Percentiles rank a stretch among this genome's conserved stretches.
phyloP scores from a whole-genome alignment of 2,329 filamentous ascomycete species.

The Exophiala bonariae region DNA sequence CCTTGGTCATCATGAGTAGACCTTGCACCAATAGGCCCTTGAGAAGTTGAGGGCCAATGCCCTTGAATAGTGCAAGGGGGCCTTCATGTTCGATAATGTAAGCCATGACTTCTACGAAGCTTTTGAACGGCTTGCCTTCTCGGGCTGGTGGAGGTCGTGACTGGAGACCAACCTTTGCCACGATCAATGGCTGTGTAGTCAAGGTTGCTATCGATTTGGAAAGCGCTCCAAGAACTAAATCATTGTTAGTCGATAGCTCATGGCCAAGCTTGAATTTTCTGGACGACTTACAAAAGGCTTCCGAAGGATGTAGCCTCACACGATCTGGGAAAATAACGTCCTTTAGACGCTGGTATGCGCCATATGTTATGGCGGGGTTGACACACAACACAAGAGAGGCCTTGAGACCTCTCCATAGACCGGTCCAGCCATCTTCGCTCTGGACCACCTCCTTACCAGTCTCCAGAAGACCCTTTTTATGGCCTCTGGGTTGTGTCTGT shows the following conservation, averaged over 20 bases:
- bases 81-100: slow-evolving; percentile 93
- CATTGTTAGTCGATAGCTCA: slow-evolving; percentile 4
- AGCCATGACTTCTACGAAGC: slow-evolving; percentile 89
- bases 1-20: slow-evolving; percentile 98
- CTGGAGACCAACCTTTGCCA: slow-evolving; percentile 95
- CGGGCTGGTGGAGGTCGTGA: slow-evolving; percentile 83
- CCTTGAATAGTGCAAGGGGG: slow-evolving; percentile 83
- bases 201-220: slow-evolving; percentile 93
- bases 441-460: slow-evolving; percentile 87
- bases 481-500: slow-evolving; percentile 82
- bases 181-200: slow-evolving; percentile 89
- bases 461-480: slow-evolving; percentile 81
- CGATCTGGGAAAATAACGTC: slow-evolving; percentile 76
- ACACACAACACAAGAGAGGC: slow-evolving; percentile 93
- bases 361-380: slow-evolving; percentile 97
- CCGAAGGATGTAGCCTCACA: slow-evolving; percentile 72
- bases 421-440: slow-evolving; percentile 83
- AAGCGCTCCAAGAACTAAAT: slow-evolving; percentile 75
- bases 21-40: slow-evolving; percentile 95
- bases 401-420: slow-evolving; percentile 93
- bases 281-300: slow-evolving; percentile 78
- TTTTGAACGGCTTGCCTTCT: slow-evolving; percentile 88
- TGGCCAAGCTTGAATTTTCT: not conserved
- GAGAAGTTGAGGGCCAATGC: slow-evolving; percentile 87
- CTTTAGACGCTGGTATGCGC: slow-evolving; percentile 87